Percentiles rank a stretch among this genome's conserved stretches.
Conservation (phyloP, 257 asterid species). For the Petunia axillaris region DNA sequence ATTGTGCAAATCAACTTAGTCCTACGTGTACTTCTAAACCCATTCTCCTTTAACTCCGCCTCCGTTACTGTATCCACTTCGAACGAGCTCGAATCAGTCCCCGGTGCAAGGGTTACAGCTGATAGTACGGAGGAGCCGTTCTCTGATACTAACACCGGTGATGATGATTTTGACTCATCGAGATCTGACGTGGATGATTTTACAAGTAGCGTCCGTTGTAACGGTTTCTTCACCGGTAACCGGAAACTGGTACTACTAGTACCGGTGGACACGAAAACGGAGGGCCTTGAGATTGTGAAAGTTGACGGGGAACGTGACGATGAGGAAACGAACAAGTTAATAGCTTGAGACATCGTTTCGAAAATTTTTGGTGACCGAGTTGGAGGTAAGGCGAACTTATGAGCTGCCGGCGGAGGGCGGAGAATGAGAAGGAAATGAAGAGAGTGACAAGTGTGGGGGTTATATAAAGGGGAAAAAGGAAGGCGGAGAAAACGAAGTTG, state of each 20-base stretch:
- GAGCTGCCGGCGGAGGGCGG: background rate
- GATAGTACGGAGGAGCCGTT: slow-evolving; percentile 57
- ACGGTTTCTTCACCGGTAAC: slow-evolving; percentile 24
- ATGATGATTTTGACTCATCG: slow-evolving; percentile 24
- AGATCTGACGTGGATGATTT: slow-evolving; percentile 40
- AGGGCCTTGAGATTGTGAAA: slow-evolving; percentile 33
- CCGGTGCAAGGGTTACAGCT: slow-evolving; percentile 26
- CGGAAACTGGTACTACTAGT: slow-evolving; percentile 13
- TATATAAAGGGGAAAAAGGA: slow-evolving; percentile 8
- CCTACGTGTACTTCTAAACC: slow-evolving; percentile 92
- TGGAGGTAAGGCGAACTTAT: background rate
- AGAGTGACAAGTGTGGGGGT: background rate
- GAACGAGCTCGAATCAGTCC: slow-evolving; percentile 63
- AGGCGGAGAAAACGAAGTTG: slow-evolving; percentile 44
- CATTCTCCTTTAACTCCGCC: slow-evolving; percentile 96
- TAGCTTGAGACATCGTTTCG: slow-evolving; percentile 41
- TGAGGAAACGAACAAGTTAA: slow-evolving; percentile 40
- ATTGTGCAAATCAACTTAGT: slow-evolving; percentile 91
- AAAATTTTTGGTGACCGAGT: slow-evolving; percentile 12
- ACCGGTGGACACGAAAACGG: slow-evolving; percentile 28
- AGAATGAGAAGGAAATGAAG: slow-evolving; percentile 3
- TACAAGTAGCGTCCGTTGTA: slow-evolving; percentile 11
- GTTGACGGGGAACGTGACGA: slow-evolving; percentile 29
- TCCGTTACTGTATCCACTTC: slow-evolving; percentile 96
- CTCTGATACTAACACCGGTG: slow-evolving; percentile 37